Conservation (phyloP, 495 filamentous ascomycete genomes). For the Immersiella caudata region DNA sequence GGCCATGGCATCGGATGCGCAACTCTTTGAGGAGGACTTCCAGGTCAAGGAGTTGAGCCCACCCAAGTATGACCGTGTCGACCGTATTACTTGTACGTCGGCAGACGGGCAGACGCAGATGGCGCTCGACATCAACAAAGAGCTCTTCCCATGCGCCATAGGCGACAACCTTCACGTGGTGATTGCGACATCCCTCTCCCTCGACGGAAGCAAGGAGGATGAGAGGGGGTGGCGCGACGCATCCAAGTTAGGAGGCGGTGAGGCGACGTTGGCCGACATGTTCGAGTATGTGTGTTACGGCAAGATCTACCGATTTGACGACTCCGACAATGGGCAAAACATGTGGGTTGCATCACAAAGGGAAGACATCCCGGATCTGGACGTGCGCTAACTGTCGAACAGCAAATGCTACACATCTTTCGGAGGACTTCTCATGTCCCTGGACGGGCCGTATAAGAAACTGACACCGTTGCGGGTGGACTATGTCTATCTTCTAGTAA, state of each 20-base stretch:
- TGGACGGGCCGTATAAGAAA: conserved; percentile 95
- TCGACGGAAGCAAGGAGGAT: conserved; percentile 77
- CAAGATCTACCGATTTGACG: conserved; percentile 97
- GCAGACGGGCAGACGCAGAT: conserved; percentile 71
- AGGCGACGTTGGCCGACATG: conserved; percentile 81
- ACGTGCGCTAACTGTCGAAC: conserved; percentile 30
- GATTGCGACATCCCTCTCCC: conserved; percentile 77
- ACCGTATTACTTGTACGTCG: conserved; percentile 73
- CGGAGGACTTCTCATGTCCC: conserved; percentile 82
- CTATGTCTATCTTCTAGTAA: conserved; percentile 84
- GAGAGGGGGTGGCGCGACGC: conserved; percentile 79
- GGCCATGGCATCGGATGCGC: conserved; percentile 68
- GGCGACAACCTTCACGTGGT: conserved; percentile 78
- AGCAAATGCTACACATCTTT: conserved; percentile 94
- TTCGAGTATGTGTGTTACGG: conserved; percentile 98
- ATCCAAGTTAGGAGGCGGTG: conserved; percentile 53
- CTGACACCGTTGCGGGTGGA: conserved; percentile 87
- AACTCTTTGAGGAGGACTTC: conserved; percentile 93
- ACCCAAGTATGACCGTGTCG: conserved; percentile 92
- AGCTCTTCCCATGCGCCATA: conserved; percentile 76
- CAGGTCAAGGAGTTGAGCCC: conserved; percentile 73
- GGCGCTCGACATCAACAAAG: conserved; percentile 89
- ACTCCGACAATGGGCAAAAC: conserved; percentile 72
- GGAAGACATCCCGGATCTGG: not conserved
- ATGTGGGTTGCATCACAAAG: conserved; percentile 64